phyloP scores from a whole-genome alignment of 2,329 filamentous ascomycete genomes.

The Aspergillus carbonarius region DNA sequence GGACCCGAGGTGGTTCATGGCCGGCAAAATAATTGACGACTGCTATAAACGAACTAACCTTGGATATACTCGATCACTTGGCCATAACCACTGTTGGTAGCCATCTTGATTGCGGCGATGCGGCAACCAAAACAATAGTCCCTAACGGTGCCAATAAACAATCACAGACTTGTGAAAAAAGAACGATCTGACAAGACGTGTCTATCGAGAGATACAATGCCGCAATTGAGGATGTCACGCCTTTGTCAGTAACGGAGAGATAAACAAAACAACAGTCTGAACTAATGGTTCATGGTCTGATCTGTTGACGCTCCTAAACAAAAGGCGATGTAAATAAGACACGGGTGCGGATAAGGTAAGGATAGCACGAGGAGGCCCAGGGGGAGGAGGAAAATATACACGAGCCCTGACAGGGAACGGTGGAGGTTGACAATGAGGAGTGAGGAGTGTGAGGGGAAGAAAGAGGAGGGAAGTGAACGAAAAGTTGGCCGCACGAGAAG shows the following conservation, averaged over 20 bases:
- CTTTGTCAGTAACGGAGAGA: slow-evolving; percentile 3
- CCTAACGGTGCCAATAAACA: slow-evolving; percentile 13
- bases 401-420: slow-evolving; percentile 9
- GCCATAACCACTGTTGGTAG: slow-evolving; percentile 61
- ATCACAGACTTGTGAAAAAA: neutral
- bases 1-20: neutral
- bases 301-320: slow-evolving; percentile 14
- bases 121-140: slow-evolving; percentile 14
- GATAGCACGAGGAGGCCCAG: slow-evolving; percentile 21
- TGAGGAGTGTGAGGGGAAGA: slow-evolving; percentile 19
- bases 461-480: slow-evolving; percentile 15
- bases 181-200: neutral
- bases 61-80: slow-evolving; percentile 96
- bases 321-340: slow-evolving; percentile 11
- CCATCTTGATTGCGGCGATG: slow-evolving; percentile 40
- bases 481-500: slow-evolving; percentile 22
- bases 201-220: slow-evolving; percentile 1
- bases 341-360: slow-evolving; percentile 20
- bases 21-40: neutral
- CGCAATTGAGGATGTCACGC: slow-evolving; percentile 14
- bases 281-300: slow-evolving; percentile 33
- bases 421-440: slow-evolving; percentile 2
- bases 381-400: slow-evolving; percentile 14
- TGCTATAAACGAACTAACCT: slow-evolving; percentile 58
- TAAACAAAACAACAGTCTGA: slow-evolving; percentile 12